phyloP scores from a whole-genome alignment of 768 basidiomycete species.

The Russula emetica region DNA sequence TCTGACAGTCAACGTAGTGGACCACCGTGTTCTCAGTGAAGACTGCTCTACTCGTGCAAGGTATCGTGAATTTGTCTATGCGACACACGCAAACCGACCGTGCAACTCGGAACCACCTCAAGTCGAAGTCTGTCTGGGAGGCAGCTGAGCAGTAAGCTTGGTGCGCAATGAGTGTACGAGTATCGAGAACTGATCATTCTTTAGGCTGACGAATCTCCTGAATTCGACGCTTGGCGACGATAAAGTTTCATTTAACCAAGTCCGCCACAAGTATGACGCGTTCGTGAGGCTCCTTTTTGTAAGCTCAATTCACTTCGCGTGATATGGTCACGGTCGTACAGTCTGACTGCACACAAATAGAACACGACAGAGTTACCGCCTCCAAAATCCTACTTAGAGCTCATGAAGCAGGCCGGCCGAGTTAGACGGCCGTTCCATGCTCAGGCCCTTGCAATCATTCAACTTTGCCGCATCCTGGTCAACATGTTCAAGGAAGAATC shows the following conservation, averaged over 20 bases:
- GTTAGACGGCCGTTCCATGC: conserved; percentile 25
- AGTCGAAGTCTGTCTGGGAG: conserved; percentile 16
- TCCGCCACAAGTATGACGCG: conserved; percentile 15
- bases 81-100: background rate
- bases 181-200: background rate
- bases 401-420: conserved; percentile 21
- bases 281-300: conserved; percentile 16
- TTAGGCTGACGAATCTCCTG: conserved; percentile 12
- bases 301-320: background rate
- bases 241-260: background rate
- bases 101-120: conserved; percentile 13
- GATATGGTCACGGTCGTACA: background rate
- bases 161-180: background rate
- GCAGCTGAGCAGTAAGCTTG: conserved; percentile 14
- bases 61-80: conserved; percentile 10
- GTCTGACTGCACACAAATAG: conserved; percentile 17
- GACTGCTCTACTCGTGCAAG: conserved; percentile 19
- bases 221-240: conserved; percentile 9
- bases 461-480: conserved; percentile 20
- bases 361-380: conserved; percentile 9
- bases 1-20: conserved; percentile 7
- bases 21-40: conserved; percentile 6
- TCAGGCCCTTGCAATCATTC: conserved; percentile 18
- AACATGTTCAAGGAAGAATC: conserved; percentile 13
- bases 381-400: conserved; percentile 15